Conservation (phyloP, 2,329 filamentous ascomycete species). For the Xylaria sp. region DNA sequence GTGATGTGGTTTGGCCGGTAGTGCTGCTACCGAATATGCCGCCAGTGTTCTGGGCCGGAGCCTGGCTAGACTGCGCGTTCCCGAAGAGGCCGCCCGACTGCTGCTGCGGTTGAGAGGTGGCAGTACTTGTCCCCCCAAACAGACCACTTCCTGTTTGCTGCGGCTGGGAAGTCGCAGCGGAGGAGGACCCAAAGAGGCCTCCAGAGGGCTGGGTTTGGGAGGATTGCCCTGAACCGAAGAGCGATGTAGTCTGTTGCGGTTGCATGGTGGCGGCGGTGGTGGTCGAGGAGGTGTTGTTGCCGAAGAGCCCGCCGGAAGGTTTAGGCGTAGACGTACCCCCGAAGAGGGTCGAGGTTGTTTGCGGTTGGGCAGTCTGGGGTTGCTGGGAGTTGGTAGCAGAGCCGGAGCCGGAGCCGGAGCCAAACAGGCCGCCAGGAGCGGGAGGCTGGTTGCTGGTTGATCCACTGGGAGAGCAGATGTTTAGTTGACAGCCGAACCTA, state of each 20-base stretch:
- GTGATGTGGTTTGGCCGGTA: conserved; percentile 22
- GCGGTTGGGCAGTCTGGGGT: not conserved
- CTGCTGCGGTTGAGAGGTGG: conserved; percentile 26
- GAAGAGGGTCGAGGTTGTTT: conserved; percentile 22
- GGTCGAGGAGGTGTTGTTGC: conserved; percentile 27
- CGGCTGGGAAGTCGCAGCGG: conserved; percentile 30
- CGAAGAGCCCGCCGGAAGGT: conserved; percentile 37
- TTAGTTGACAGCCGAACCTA: conserved; percentile 16
- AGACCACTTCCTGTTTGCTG: conserved; percentile 26
- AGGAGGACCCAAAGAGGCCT: conserved; percentile 38
- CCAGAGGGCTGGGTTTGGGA: conserved; percentile 31
- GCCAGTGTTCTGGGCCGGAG: conserved; percentile 23
- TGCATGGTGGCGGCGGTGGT: conserved; percentile 28
- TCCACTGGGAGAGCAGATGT: conserved; percentile 25
- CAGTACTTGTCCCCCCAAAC: conserved; percentile 25
- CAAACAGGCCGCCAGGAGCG: conserved; percentile 39
- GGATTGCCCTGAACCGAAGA: conserved; percentile 37
- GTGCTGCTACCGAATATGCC: conserved; percentile 31
- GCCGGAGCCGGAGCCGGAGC: conserved; percentile 25
- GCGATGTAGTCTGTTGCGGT: conserved; percentile 34
- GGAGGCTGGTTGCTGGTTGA: conserved; percentile 37
- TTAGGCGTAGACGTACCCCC: conserved; percentile 29
- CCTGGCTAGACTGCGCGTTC: conserved; percentile 15
- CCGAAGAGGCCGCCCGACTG: conserved; percentile 30
- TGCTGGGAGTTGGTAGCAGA: conserved; percentile 27